Evolutionary conservation across 163 green algal species (phyloP), one percentile per base, ranked within the genome.

Genomic region (Scenedesmus sp.): DNA sequence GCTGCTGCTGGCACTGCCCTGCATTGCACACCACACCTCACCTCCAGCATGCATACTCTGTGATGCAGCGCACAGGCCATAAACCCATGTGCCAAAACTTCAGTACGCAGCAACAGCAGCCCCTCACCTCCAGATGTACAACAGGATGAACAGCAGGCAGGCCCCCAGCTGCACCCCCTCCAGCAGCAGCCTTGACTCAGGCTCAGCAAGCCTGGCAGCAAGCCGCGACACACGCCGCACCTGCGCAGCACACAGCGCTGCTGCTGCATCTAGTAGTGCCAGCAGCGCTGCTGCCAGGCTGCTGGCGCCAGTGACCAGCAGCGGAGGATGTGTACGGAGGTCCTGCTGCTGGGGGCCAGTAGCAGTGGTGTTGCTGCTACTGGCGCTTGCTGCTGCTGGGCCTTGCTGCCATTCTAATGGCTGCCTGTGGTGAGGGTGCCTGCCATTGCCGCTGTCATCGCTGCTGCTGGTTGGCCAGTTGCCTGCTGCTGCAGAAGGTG

Each of bases 101-200:
- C 74, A 82, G 13, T 20, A 60, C 34, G 76, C 81, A 70, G 3
- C 54, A 6, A 26, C 54, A n/a, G 26, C 76, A 60, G 34, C 8
- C n/a, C 7, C 84, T 56, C 76, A 91, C 87, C 87, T 95, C 92
- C 93, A 97, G 2, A 99, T 94, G 93, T 99, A 99, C 26, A 99
- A 94, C n/a, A 94, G 94, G 67, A 98, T 94, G 73, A 97, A 98
- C 7, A 96, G 70, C 55, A 98, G 56, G 60, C 84, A 95, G 76
- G 94, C 94, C 1, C 66, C 90, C 73, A 97, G 91, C 90, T 97
- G 95, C 3, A 23, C 66, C 34, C 86, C 84, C 84, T 97, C 95
- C 56, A 92, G 55, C n/a, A 88, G 12, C 46, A 91, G 56, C 23
- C 85, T 59, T 4, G 16, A n/a, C 85, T 91, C 90, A 57, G 77